Evolutionary conservation across 2,329 filamentous ascomycete genomes (phyloP), one percentile per base, ranked within the genome.

Genomic region (Cladophialophora psammophila): DNA sequence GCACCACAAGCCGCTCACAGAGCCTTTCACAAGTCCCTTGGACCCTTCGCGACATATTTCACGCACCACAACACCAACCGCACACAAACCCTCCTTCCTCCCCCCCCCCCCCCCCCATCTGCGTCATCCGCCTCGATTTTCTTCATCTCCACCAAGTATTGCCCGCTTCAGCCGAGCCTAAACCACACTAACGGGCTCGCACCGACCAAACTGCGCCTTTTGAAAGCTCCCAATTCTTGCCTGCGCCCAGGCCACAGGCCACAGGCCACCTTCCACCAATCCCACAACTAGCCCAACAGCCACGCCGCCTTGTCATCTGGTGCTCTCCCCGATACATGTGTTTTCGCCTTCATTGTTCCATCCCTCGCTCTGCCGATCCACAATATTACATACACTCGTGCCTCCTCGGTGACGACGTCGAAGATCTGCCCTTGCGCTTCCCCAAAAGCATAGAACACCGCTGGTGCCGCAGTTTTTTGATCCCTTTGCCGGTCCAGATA

Each of bases 321-420:
- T 50, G 31, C 48, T 10, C 40, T 53, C 34, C 53, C 35, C 59
- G 40, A 38, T 18, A 45, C 59, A 10, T 12, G 10, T 48, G 26
- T 35, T 53, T 61, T 61, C 45, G 59, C 59, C 59, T 61, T 61
- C 45, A 55, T 36, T 15, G 36, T 54, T 54, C 59, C 59, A 61
- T 54, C 52, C 60, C 50, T 50, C 56, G 60, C 26, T 40, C 18
- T 15, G 26, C 38, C 20, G 60, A 63, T 63, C 60, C 60, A 63
- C 60, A 45, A 15, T 56, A 63, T 63, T 63, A 63, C 60, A 56
- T 63, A 66, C 64, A 57, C 59, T 32, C 48, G 31, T n/a, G 36
- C 36, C 48, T 45, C 40, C 50, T 61, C 53, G n/a, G 42, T 58
- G 60, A 63, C 60, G 52, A 63, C 60, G 60, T 55, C 52, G 15